Evolutionary conservation across 2,329 filamentous ascomycete genomes (phyloP).

Genomic region (Dothiorella sarmentorum): DNA sequence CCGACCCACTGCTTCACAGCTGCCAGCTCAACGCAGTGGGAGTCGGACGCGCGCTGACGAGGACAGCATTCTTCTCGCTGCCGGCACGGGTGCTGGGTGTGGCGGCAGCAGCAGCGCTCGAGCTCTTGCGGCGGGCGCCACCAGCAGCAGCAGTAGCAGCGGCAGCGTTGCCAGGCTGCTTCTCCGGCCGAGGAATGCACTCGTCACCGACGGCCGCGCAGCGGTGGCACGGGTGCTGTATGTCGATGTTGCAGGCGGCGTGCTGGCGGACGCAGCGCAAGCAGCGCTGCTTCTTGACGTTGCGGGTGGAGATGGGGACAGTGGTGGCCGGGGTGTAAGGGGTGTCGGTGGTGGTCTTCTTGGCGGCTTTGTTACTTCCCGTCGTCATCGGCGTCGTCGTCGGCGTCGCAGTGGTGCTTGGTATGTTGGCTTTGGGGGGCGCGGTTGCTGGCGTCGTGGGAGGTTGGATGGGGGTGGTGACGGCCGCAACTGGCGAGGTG

Average conservation of each 20-base stretch:
- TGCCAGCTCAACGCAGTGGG: too few relatives aligned
- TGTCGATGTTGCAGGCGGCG: background rate
- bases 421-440: background rate
- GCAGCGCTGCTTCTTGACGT: background rate
- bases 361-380: background rate
- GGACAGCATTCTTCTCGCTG: too few relatives aligned
- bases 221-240: background rate
- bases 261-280: conserved; percentile 1
- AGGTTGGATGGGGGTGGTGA: background rate
- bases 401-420: too few relatives aligned
- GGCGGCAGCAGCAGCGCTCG: too few relatives aligned
- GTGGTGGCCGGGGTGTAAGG: background rate
- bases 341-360: background rate
- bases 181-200: background rate
- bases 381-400: too few relatives aligned
- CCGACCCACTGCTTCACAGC: too few relatives aligned
- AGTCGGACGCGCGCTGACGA: too few relatives aligned
- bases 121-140: too few relatives aligned
- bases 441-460: background rate
- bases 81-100: too few relatives aligned
- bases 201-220: background rate
- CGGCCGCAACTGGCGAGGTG: background rate
- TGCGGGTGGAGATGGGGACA: background rate
- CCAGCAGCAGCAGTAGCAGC: too few relatives aligned
- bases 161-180: background rate